Evolutionary conservation across 2,329 filamentous ascomycete genomes (phyloP), one percentile per base, ranked within the genome.

Genomic region (Cordyceps fumosorosea): DNA sequence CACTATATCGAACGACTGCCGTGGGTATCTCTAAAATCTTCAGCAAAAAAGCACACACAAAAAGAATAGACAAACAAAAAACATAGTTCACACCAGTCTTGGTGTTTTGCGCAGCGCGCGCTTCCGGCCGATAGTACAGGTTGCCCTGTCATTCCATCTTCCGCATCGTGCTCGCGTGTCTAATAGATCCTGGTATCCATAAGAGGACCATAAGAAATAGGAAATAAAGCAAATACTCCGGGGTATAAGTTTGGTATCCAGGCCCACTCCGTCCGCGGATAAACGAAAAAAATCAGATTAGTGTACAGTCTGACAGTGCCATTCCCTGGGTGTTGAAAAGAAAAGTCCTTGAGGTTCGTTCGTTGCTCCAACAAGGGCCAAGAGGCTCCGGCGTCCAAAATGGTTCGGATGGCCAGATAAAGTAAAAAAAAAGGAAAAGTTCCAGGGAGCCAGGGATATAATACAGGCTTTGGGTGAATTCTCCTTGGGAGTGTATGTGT

Each of bases 11-110:
- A 53, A 47, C 57, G 57, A 53, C 57, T 11, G 50, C 37, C 50
- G 57, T 7, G 73, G 73, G 73, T 75, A 75, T 75, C 73, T 73
- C 69, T 67, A 73, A 68, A 73, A 69, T 69, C 26, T 52, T 59
- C 56, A 59, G 58, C 51, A 53, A 69, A 73, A 70, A 69, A 29
- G 29, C 29, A 29, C 34, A 37, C 10, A 37, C 34, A 37, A 69
- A 45, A 69, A 72, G 69, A n/a, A 42, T 42, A 48, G 2, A 34
- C 10, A 55, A 50, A 34, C 20, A 57, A 58, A 40, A 53, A 62
- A 58, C 60, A 62, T 57, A 20, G 37, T 54, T 34, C 18, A 42
- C 60, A 52, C 60, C 60, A 53, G 37, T 11, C 55, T 40, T 50
- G 56, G 56, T 51, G 45, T 45, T 47, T 12, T 58, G 48, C 48